Evolutionary conservation across 495 filamentous ascomycete species (phyloP).

Genomic region (Tuber borchii): DNA sequence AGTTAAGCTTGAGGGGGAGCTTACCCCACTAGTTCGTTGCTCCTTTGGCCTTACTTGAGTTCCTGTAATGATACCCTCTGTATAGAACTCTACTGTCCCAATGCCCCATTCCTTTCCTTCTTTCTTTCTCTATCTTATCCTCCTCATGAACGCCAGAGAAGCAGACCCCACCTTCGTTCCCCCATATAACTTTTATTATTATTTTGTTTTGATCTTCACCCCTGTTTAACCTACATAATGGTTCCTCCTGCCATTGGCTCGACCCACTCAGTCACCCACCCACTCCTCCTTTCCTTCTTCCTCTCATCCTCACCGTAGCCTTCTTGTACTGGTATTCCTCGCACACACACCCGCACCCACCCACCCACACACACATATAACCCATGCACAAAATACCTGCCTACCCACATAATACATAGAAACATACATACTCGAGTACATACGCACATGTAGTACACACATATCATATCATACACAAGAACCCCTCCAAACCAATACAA

Average conservation of each 20-base stretch:
- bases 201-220: background rate
- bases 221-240: background rate
- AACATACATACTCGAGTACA: background rate
- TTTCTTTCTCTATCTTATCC: background rate
- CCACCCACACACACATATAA: background rate
- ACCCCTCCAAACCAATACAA: conserved; percentile 3
- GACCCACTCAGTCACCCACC: background rate
- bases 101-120: background rate
- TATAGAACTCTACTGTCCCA: background rate
- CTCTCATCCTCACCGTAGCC: background rate
- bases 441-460: background rate
- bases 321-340: background rate
- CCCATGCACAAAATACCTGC: conserved; percentile 1
- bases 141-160: too few species aligned
- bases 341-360: background rate
- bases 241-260: background rate
- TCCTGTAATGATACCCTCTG: background rate
- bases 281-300: background rate
- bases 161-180: background rate
- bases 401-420: background rate
- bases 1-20: background rate
- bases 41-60: background rate
- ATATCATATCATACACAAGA: background rate
- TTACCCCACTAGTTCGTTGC: background rate
- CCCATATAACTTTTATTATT: background rate